Percentiles rank a stretch among this genome's conserved stretches.
Conservation (phyloP, 140 eudicot species). For the Bidens hawaiensis region DNA sequence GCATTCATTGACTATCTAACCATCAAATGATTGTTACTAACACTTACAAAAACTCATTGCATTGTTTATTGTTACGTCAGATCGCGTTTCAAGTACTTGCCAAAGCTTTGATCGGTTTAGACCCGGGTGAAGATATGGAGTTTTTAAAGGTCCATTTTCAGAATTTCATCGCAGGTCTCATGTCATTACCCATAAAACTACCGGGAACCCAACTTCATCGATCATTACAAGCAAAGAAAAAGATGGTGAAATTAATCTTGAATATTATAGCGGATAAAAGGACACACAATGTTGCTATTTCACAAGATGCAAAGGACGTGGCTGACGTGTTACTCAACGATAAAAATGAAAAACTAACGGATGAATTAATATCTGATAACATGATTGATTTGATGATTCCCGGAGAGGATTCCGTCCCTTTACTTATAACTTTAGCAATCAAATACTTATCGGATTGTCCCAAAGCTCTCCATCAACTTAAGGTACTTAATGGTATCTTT, state of each 20-base stretch:
- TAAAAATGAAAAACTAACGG: slow-evolving; percentile 52
- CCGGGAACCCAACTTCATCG: slow-evolving; percentile 86
- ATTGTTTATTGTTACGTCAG: slow-evolving; percentile 29
- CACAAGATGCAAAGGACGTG: slow-evolving; percentile 46
- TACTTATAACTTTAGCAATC: slow-evolving; percentile 73
- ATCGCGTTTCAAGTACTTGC: slow-evolving; percentile 89
- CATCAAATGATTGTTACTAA: not conserved
- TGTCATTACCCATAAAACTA: slow-evolving; percentile 73
- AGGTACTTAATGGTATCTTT: slow-evolving; percentile 35
- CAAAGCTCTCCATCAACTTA: slow-evolving; percentile 66
- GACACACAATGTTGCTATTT: not conserved
- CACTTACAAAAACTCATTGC: not conserved
- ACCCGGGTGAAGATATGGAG: slow-evolving; percentile 79
- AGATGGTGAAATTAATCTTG: slow-evolving; percentile 63
- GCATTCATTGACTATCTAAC: not conserved
- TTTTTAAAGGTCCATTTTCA: slow-evolving; percentile 60
- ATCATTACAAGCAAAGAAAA: slow-evolving; percentile 81
- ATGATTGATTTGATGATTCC: slow-evolving; percentile 97
- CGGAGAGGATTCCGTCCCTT: slow-evolving; percentile 96
- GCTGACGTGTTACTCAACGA: slow-evolving; percentile 65
- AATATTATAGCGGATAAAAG: slow-evolving; percentile 53
- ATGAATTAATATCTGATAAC: slow-evolving; percentile 69
- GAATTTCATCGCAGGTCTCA: slow-evolving; percentile 85
- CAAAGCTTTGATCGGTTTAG: slow-evolving; percentile 77
- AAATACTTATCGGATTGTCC: slow-evolving; percentile 86